Conservation (phyloP, 1,284 basidiomycete species). For the Malassezia arunalokei region DNA sequence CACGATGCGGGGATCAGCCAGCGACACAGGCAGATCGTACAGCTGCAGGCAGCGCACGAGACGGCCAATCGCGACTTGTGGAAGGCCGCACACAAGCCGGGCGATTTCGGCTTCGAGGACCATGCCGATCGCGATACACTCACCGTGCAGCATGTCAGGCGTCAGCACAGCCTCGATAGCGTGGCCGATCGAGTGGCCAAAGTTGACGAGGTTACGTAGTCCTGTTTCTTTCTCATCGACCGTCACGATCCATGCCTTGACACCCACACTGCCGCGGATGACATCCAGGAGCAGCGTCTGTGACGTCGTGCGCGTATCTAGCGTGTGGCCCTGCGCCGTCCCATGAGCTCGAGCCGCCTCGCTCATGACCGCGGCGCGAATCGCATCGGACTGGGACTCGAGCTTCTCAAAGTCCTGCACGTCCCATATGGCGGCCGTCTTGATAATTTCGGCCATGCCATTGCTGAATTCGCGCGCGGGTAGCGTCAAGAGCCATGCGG, state of each 20-base stretch:
- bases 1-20: constrained; percentile 38
- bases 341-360: constrained; percentile 23
- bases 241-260: constrained; percentile 45
- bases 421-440: constrained; percentile 46
- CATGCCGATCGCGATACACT: constrained; percentile 45
- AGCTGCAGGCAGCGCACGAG: constrained; percentile 35
- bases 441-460: constrained; percentile 97
- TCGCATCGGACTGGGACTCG: constrained; percentile 35
- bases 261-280: constrained; percentile 43
- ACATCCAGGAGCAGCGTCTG: constrained; percentile 44
- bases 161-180: constrained; percentile 46
- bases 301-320: constrained; percentile 32
- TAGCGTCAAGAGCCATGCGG: constrained; percentile 84
- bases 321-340: constrained; percentile 28
- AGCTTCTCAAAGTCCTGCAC: constrained; percentile 43
- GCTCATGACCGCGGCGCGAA: constrained; percentile 38
- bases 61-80: constrained; percentile 40
- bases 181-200: constrained; percentile 45
- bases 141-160: constrained; percentile 43
- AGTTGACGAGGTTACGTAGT: constrained; percentile 46
- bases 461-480: constrained; percentile 88
- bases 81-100: constrained; percentile 33
- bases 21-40: constrained; percentile 39
- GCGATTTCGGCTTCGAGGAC: constrained; percentile 44
- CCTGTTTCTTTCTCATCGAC: constrained; percentile 46